Percentiles rank a stretch among this genome's conserved stretches.
These are phyloP conservation scores for Fraxinus latifolia DNA, from an alignment of 305 asterid species.

Conservation along the genomic window DNA sequence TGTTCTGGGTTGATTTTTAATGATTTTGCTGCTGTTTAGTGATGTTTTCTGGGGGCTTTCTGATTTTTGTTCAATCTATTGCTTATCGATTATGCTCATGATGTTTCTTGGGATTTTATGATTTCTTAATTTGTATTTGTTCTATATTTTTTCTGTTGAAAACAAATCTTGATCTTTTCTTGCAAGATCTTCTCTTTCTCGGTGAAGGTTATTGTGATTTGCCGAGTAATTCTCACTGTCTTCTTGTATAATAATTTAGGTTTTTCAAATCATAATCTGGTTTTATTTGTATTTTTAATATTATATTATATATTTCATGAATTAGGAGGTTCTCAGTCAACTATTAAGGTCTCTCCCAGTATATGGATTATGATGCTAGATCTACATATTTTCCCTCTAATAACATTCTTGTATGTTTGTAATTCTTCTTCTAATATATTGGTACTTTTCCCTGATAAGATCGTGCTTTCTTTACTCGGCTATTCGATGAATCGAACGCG, in stretches of 20 bases:
- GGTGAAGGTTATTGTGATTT: not conserved
- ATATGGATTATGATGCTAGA: not conserved
- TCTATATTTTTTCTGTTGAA: not conserved
- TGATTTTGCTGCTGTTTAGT: not conserved
- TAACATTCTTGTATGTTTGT: not conserved
- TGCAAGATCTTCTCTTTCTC: conserved; percentile 24
- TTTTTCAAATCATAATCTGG: not conserved
- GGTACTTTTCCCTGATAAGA: not conserved
- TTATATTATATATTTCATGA: not conserved
- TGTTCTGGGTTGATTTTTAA: not conserved
- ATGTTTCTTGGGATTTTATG: not conserved
- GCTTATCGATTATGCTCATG: not conserved
- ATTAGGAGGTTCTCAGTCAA: not conserved
- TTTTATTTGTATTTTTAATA: not conserved
- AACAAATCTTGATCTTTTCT: conserved; percentile 21
- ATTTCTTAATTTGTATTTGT: not conserved
- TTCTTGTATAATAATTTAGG: not conserved
- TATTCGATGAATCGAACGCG: not conserved
- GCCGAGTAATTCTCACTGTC: not conserved
- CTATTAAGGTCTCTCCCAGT: not conserved
- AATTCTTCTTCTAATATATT: not conserved
- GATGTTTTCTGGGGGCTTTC: conserved; percentile 1
- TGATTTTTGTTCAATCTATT: conserved; percentile 3
- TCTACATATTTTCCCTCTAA: not conserved
- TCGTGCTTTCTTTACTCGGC: not conserved